phyloP scores from a whole-genome alignment of 78 protist genomes.

The Cavenderia fasciculata region DNA sequence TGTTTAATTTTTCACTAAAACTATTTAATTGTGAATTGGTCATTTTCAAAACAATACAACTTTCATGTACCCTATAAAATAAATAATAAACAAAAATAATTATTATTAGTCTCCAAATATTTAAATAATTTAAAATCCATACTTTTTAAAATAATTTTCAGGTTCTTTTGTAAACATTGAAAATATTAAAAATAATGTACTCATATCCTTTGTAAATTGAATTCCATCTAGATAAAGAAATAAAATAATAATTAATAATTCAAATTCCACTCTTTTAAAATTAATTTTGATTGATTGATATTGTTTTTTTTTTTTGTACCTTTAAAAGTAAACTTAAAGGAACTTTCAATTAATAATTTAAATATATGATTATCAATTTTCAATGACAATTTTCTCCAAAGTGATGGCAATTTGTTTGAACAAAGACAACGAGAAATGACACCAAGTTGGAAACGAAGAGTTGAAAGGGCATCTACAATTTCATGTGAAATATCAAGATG shows the following conservation, averaged over 20 bases:
- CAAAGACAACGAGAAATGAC: constrained; percentile 11
- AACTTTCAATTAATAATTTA: not conserved
- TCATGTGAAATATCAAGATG: constrained; percentile 22
- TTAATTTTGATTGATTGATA: not conserved
- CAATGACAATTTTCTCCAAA: constrained; percentile 12
- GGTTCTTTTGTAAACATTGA: constrained; percentile 23
- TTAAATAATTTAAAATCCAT: not conserved
- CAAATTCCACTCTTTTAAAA: too few species aligned
- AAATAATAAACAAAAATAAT: not conserved
- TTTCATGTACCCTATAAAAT: constrained; percentile 25
- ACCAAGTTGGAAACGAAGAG: constrained; percentile 38
- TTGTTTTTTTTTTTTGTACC: not conserved
- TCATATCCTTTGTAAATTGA: constrained; percentile 52
- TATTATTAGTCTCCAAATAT: not conserved
- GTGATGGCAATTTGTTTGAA: not conserved
- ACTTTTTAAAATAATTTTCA: constrained; percentile 44
- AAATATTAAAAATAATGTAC: constrained; percentile 35
- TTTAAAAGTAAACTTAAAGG: not conserved
- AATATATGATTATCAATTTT: constrained; percentile 37
- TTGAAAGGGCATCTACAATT: constrained; percentile 45
- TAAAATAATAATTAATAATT: not conserved
- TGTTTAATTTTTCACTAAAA: constrained; percentile 10
- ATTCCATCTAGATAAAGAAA: constrained; percentile 11
- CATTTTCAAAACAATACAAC: constrained; percentile 6
- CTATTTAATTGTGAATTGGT: not conserved